A percentile compares a stretch with the other conserved stretches of the same genome.
Conservation (phyloP, 768 basidiomycete species). For the Russula foetens region DNA sequence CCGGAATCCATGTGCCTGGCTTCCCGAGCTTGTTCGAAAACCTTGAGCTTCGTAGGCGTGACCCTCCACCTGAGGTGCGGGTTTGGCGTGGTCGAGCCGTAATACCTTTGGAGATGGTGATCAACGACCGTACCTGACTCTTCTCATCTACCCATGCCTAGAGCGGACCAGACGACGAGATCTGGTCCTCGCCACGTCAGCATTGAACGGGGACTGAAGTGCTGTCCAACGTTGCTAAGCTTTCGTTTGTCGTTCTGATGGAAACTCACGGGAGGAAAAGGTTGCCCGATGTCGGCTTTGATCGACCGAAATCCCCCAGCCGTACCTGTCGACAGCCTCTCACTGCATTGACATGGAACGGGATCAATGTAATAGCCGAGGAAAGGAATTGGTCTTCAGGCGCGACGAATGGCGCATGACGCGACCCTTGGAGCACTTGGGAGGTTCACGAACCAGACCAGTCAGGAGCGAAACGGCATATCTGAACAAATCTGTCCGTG, state of each 20-base stretch:
- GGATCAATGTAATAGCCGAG: background rate
- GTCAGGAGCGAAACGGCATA: background rate
- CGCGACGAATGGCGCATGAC: too few relatives aligned
- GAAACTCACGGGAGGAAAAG: background rate
- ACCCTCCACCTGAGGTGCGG: background rate
- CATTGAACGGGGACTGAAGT: background rate
- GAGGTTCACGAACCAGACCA: conserved; percentile 8
- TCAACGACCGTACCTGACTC: background rate
- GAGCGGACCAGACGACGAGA: background rate
- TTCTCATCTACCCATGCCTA: background rate
- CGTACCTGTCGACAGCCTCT: background rate
- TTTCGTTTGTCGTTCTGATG: conserved; percentile 1
- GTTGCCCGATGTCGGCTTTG: background rate
- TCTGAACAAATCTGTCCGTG: background rate
- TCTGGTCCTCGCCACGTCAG: too few relatives aligned
- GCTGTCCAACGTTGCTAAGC: background rate
- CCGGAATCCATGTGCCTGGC: background rate
- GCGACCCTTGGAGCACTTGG: background rate
- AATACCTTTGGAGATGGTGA: background rate
- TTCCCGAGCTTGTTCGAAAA: background rate
- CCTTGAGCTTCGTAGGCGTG: background rate
- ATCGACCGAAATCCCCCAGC: background rate
- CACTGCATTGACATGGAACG: background rate
- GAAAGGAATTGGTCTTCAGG: background rate
- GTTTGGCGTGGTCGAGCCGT: background rate